These are phyloP conservation scores for Staphylotrichum longicolle DNA, from an alignment of 495 filamentous ascomycete species.

Conservation along the genomic window DNA sequence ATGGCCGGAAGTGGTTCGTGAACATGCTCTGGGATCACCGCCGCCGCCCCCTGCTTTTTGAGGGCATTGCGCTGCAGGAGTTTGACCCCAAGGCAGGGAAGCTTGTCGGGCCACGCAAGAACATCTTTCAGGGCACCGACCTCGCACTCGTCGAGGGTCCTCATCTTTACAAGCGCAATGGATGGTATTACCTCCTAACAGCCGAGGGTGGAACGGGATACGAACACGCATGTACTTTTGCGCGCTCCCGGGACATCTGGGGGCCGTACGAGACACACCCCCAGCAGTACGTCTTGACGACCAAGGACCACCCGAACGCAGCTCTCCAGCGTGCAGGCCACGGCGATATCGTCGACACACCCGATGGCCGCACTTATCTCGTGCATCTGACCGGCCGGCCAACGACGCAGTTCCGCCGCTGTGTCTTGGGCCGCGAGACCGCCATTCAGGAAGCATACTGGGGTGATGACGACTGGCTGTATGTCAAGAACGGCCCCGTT, in stretches of 20 bases:
- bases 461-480: slow-evolving; percentile 55
- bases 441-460: slow-evolving; percentile 56
- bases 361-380: slow-evolving; percentile 54
- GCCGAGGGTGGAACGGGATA: slow-evolving; percentile 65
- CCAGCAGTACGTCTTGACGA: slow-evolving; percentile 45
- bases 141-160: slow-evolving; percentile 59
- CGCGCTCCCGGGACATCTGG: slow-evolving; percentile 52
- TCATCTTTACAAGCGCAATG: slow-evolving; percentile 62
- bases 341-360: slow-evolving; percentile 58
- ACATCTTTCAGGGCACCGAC: slow-evolving; percentile 56
- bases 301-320: slow-evolving; percentile 44
- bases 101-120: slow-evolving; percentile 48
- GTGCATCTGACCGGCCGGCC: slow-evolving; percentile 56
- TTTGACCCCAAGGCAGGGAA: slow-evolving; percentile 45
- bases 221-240: slow-evolving; percentile 53
- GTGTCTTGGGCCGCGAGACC: slow-evolving; percentile 55
- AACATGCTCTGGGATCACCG: slow-evolving; percentile 57
- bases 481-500: slow-evolving; percentile 55
- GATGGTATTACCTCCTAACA: slow-evolving; percentile 66
- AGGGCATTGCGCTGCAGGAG: slow-evolving; percentile 51
- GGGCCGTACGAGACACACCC: slow-evolving; percentile 60
- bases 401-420: slow-evolving; percentile 51
- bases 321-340: slow-evolving; percentile 57
- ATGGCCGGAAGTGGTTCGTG: slow-evolving; percentile 55
- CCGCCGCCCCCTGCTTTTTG: slow-evolving; percentile 43